A percentile compares a stretch with the other conserved stretches of the same genome.
Evolutionary conservation across 73 alveolate genomes (phyloP).

Genomic region (Uronychia binucleata): DNA sequence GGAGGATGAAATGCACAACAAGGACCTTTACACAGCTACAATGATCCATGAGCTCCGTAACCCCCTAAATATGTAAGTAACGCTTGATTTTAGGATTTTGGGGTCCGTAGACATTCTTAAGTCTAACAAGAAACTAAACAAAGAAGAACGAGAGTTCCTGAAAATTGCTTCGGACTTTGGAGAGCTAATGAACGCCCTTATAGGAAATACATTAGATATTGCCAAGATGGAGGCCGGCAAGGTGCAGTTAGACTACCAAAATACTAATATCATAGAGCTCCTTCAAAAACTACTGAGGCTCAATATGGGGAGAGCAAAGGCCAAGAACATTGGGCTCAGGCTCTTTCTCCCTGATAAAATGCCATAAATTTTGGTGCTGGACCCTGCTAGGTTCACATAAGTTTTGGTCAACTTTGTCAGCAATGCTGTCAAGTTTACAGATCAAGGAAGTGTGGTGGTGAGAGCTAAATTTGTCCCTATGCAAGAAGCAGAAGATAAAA

Average conservation of each 20-base stretch:
- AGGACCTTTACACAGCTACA: conserved; percentile 31
- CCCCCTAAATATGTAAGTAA: conserved; percentile 23
- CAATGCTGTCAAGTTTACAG: conserved; percentile 42
- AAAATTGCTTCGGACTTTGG: conserved; percentile 43
- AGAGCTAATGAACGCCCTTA: conserved; percentile 17
- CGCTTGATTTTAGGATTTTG: not conserved
- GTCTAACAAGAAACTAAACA: conserved; percentile 15
- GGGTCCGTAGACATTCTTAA: conserved; percentile 26
- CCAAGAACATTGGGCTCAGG: conserved; percentile 11
- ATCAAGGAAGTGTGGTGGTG: conserved; percentile 17
- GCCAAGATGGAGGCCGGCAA: conserved; percentile 47
- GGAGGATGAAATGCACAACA: conserved; percentile 1
- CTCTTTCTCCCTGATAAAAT: conserved; percentile 19
- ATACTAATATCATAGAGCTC: conserved; percentile 11
- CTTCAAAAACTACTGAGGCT: conserved; percentile 19
- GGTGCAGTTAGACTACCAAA: conserved; percentile 33
- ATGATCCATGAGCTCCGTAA: conserved; percentile 48
- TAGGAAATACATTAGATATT: conserved; percentile 39
- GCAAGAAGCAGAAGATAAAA: not conserved
- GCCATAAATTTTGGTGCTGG: conserved; percentile 25
- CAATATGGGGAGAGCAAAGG: conserved; percentile 21
- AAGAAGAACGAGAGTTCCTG: conserved; percentile 17
- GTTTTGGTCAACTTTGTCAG: conserved; percentile 20
- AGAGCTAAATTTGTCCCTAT: conserved; percentile 3
- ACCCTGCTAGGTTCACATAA: conserved; percentile 23